Base-by-base conservation (phyloP, 768 basidiomycete genomes). In the Tylopilus vinaceipallidus region DNA sequence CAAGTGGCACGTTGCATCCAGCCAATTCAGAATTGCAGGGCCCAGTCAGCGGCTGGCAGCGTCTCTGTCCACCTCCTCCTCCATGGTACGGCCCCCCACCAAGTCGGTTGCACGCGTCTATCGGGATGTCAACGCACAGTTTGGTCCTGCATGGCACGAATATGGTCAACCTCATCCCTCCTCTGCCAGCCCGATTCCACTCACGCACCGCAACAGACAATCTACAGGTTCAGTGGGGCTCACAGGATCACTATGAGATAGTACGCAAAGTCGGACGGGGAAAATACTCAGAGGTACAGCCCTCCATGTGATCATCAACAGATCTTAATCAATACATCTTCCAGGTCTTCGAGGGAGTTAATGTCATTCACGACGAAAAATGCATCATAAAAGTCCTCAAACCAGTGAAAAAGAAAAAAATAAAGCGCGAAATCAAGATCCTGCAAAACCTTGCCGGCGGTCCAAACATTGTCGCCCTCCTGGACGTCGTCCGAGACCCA, bases 321-420 rank as follows among this genome's bases (percentile, higher is more conserved):
- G 57, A 54, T 55, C 55, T 47, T 46, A 49, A 47, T 58, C 54
- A 41, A 24, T 16, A 22, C 12, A 52, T 36, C 47, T 33, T 46
- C 4, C 61, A 91, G 90, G 90, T 92, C 51, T 95, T 95, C 59
- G 93, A 95, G 70, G 94, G 94, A 7, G 83, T 95, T 63, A 91
- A 95, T 67, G 84, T 93, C 53, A 83, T 88, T 44, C 88, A 86
- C 53, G 89, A 92, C 61, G 88, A 91, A 71, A 95, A 95, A 72
- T 95, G 93, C 69, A 95, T 95, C 71, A 94, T 98, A 75, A 98
- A 98, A 70, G 95, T 98, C 27, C 79, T 98, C 58, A 98, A 98
- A 70, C 95, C 95, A 0, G 95, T 98, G 34, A 98, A 98, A 81
- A 98, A 98, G 83, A 98, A 98, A 83, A 98, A 98, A 75, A 98